These are phyloP conservation scores for Elaeis guineensis DNA, from an alignment of 176 grass and related monocot species.

Conservation along the genomic window DNA sequence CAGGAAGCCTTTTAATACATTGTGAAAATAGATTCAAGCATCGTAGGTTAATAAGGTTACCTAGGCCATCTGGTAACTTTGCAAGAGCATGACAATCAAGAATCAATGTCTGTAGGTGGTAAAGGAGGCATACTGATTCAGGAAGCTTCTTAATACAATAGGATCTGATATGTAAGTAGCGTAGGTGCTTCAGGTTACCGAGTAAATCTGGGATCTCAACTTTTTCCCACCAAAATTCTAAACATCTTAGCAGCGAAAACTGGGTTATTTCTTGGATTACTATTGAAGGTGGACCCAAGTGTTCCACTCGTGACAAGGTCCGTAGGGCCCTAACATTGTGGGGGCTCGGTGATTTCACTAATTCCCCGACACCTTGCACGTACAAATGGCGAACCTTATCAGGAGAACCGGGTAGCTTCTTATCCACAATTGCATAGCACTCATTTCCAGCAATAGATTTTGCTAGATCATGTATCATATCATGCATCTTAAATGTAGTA, in stretches of 20 bases:
- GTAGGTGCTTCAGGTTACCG: not conserved
- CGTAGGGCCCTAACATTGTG: not conserved
- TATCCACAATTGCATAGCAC: not conserved
- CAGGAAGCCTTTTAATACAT: too few species aligned
- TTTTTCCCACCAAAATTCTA: not conserved
- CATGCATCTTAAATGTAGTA: constrained; percentile 29
- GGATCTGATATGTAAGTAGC: not conserved
- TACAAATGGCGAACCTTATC: constrained; percentile 4
- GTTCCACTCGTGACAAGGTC: not conserved
- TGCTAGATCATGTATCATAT: constrained; percentile 37
- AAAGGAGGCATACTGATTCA: not conserved
- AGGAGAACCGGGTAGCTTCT: not conserved
- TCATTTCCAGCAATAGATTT: constrained; percentile 15
- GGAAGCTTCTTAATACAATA: not conserved
- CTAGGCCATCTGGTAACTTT: too few species aligned
- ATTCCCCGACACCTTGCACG: too few species aligned
- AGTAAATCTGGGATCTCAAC: not conserved
- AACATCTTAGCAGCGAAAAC: not conserved
- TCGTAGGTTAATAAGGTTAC: too few species aligned
- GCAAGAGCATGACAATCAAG: too few species aligned
- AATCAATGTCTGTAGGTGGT: not conserved
- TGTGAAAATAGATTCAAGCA: too few species aligned
- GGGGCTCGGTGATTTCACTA: not conserved
- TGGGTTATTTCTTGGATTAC: too few species aligned
- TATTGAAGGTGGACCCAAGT: too few species aligned